A percentile compares a stretch with the other conserved stretches of the same genome.
Evolutionary conservation across 441 rosid species (phyloP).

Genomic region (Populus trichocarpa): DNA sequence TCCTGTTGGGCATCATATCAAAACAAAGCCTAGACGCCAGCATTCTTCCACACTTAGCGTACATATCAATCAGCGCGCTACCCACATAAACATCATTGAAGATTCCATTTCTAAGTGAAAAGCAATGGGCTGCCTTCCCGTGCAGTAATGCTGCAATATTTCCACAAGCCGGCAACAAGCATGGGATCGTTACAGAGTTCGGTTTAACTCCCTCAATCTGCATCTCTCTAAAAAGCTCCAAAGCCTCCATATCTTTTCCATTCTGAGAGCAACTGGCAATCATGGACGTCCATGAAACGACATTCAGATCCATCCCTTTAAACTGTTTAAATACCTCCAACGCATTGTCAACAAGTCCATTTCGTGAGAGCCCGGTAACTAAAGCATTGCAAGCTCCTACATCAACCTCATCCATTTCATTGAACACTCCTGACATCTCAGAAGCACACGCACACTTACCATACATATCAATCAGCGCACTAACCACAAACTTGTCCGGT

Average conservation of each 20-base stretch:
- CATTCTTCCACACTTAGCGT: constrained; percentile 65
- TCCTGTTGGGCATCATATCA: constrained; percentile 44
- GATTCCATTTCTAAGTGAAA: constrained; percentile 37
- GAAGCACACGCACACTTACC: constrained; percentile 44
- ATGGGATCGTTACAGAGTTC: constrained; percentile 54
- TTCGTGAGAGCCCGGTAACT: constrained; percentile 48
- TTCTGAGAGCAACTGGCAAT: constrained; percentile 58
- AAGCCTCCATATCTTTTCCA: constrained; percentile 50
- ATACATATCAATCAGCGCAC: constrained; percentile 56
- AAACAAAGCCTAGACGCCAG: constrained; percentile 43
- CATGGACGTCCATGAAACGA: constrained; percentile 64
- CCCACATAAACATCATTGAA: constrained; percentile 45
- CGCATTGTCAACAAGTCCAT: constrained; percentile 48
- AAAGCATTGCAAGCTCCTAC: constrained; percentile 52
- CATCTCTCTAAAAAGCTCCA: constrained; percentile 61
- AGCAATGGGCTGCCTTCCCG: constrained; percentile 56
- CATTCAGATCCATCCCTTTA: constrained; percentile 43
- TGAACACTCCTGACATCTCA: constrained; percentile 35
- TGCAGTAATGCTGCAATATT: constrained; percentile 56
- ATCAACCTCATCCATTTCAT: constrained; percentile 36
- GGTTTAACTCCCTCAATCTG: constrained; percentile 50
- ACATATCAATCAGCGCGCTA: constrained; percentile 63
- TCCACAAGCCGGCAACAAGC: constrained; percentile 69
- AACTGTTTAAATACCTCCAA: constrained; percentile 47
- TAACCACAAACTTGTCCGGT: constrained; percentile 40